These are phyloP conservation scores for Citrus medica DNA, from an alignment of 345 rosid species.

Conservation along the genomic window DNA sequence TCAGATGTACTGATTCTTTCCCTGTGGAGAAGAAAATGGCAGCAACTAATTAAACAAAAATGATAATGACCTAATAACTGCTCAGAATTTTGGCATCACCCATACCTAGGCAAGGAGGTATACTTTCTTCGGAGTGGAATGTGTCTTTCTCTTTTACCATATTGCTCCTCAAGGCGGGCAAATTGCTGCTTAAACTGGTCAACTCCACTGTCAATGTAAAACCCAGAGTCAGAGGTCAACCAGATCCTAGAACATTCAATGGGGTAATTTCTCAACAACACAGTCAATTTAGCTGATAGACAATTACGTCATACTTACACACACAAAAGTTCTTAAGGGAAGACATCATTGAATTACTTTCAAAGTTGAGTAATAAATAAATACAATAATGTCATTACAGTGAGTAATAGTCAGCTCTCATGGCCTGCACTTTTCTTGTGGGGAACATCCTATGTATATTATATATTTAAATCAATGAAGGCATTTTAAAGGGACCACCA, in stretches of 20 bases:
- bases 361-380: background rate
- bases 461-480: background rate
- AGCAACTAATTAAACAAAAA: background rate
- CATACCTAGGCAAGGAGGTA: slow-evolving; percentile 84
- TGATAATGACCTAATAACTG: background rate
- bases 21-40: slow-evolving; percentile 30
- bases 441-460: too few species aligned
- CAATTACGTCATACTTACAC: background rate
- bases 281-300: background rate
- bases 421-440: too few species aligned
- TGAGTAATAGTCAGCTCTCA: too few species aligned
- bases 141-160: slow-evolving; percentile 46
- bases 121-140: slow-evolving; percentile 65
- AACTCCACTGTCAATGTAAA: slow-evolving; percentile 50
- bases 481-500: background rate
- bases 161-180: slow-evolving; percentile 77
- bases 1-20: slow-evolving; percentile 60
- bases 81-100: background rate
- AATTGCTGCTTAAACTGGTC: slow-evolving; percentile 83
- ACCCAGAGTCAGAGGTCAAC: background rate
- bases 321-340: background rate
- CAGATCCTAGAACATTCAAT: background rate
- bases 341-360: background rate
- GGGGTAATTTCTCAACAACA: background rate
- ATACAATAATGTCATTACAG: background rate